Conservation (phyloP, 2,329 filamentous ascomycete species). For the Fusarium austroafricanum region DNA sequence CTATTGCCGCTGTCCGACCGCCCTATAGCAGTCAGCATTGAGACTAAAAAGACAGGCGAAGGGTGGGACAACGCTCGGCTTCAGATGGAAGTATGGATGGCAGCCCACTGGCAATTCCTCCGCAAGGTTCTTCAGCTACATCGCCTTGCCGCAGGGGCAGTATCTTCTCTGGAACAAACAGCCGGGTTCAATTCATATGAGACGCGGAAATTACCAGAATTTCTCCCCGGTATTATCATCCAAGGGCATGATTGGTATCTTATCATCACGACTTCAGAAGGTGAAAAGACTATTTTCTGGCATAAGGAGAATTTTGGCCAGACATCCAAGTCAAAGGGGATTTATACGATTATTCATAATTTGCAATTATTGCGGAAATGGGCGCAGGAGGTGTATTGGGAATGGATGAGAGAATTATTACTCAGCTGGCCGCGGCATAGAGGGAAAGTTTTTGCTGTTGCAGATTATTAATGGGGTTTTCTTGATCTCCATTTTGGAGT, state of each 20-base stretch:
- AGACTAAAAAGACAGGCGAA: slow-evolving; percentile 13
- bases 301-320: slow-evolving; percentile 8
- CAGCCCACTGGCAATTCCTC: slow-evolving; percentile 19
- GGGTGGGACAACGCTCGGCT: slow-evolving; percentile 15
- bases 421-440: no score
- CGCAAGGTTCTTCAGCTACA: not conserved
- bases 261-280: not conserved
- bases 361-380: slow-evolving; percentile 5
- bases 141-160: not conserved
- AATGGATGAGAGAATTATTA: slow-evolving; percentile 6
- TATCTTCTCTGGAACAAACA: not conserved
- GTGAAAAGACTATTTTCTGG: slow-evolving; percentile 14
- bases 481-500: no score
- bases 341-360: slow-evolving; percentile 9
- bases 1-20: not conserved
- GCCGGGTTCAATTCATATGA: not conserved
- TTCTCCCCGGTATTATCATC: no score
- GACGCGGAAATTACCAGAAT: slow-evolving; percentile 7
- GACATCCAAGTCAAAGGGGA: slow-evolving; percentile 9
- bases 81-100: slow-evolving; percentile 23
- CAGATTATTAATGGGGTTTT: no score
- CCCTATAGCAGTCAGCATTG: slow-evolving; percentile 10
- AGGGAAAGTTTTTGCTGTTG: no score
- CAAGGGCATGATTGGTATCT: slow-evolving; percentile 21
- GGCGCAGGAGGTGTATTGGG: slow-evolving; percentile 5